Evolutionary conservation across 495 filamentous ascomycete species (phyloP).

Genomic region (Penicillium soppii): DNA sequence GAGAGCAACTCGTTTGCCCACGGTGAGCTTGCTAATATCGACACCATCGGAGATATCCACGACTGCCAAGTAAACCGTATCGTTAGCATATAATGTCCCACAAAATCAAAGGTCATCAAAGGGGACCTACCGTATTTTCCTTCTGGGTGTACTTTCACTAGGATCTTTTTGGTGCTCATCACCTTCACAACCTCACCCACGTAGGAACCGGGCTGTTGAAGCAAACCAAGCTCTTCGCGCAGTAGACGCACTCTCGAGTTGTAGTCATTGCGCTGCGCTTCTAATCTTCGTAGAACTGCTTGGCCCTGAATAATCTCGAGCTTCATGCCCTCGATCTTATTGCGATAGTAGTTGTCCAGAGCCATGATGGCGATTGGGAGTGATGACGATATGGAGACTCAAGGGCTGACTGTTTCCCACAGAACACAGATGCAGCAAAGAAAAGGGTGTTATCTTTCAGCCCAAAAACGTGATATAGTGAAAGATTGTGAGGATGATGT

Average conservation of each 20-base stretch:
- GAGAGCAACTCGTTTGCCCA: constrained; percentile 95
- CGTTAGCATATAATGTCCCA: constrained; percentile 15
- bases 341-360: constrained; percentile 98
- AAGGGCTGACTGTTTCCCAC: constrained; percentile 9
- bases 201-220: constrained; percentile 97
- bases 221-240: constrained; percentile 90
- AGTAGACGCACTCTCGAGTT: constrained; percentile 96
- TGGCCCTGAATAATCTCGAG: constrained; percentile 99
- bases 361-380: constrained; percentile 66
- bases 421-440: background rate
- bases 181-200: constrained; percentile 99
- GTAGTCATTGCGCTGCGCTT: constrained; percentile 99
- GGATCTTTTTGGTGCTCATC: constrained; percentile 98
- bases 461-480: background rate
- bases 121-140: constrained; percentile 90
- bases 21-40: constrained; percentile 91
- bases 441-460: background rate
- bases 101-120: background rate
- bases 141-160: constrained; percentile 98
- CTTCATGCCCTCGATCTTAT: constrained; percentile 99
- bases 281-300: constrained; percentile 87
- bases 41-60: constrained; percentile 95
- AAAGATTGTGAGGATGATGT: background rate
- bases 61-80: constrained; percentile 53
- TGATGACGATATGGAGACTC: constrained; percentile 27